A percentile compares a stretch with the other conserved stretches of the same genome.
phyloP scores from a whole-genome alignment of 1,139 yeast species.

The Pichia sp. region DNA sequence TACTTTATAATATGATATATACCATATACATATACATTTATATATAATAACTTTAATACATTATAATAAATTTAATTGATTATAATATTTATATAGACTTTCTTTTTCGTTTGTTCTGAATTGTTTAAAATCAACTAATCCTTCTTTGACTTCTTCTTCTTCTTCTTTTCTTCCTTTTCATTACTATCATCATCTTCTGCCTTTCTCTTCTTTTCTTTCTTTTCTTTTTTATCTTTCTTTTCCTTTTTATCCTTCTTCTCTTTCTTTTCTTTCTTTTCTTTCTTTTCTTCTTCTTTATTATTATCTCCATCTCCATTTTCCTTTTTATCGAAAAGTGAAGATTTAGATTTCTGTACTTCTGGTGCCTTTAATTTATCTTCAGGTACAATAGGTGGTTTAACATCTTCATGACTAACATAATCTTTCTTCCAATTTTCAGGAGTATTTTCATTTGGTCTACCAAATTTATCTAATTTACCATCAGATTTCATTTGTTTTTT shows the following conservation, averaged over 20 bases:
- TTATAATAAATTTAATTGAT: too few relatives aligned
- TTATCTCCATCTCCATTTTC: slow-evolving; percentile 30
- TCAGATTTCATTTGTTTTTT: slow-evolving; percentile 97
- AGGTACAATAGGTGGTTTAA: slow-evolving; percentile 41
- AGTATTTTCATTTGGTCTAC: slow-evolving; percentile 87
- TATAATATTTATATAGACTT: background rate
- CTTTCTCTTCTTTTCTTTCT: slow-evolving; percentile 24
- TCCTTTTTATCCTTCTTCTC: slow-evolving; percentile 48
- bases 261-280: slow-evolving; percentile 56
- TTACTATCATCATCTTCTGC: slow-evolving; percentile 18
- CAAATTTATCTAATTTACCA: slow-evolving; percentile 94
- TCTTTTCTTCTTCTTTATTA: slow-evolving; percentile 42
- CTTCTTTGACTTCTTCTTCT: slow-evolving; percentile 47
- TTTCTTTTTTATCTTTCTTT: slow-evolving; percentile 39
- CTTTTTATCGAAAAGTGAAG: slow-evolving; percentile 32
- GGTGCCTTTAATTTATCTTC: slow-evolving; percentile 37
- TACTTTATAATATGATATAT: too few relatives aligned
- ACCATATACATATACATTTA: too few relatives aligned
- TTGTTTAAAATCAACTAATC: slow-evolving; percentile 14
- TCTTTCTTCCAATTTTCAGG: slow-evolving; percentile 89
- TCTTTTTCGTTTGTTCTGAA: background rate
- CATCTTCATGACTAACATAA: slow-evolving; percentile 76
- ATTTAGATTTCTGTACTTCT: slow-evolving; percentile 42
- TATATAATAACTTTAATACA: too few relatives aligned
- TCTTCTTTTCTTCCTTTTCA: slow-evolving; percentile 15